A percentile compares a stretch with the other conserved stretches of the same genome.
phyloP scores from a whole-genome alignment of 345 rosid species.

The Passiflora organensis region DNA sequence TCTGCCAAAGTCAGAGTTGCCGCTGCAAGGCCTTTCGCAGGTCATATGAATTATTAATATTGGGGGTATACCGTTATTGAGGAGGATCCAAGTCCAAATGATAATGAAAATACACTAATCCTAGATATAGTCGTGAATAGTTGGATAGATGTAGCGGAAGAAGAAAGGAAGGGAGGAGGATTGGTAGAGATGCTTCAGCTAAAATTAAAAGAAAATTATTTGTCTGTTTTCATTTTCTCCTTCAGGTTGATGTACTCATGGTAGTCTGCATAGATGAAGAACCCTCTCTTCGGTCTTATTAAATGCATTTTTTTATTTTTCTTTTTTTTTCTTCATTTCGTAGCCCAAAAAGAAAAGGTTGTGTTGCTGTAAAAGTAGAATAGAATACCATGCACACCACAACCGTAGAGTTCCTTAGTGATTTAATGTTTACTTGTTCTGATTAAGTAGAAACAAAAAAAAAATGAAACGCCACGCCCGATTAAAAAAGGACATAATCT shows the following conservation, averaged over 20 bases:
- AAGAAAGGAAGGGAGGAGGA: constrained; percentile 8
- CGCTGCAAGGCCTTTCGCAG: constrained; percentile 12
- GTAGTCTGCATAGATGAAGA: constrained; percentile 27
- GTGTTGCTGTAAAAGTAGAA: too few relatives aligned
- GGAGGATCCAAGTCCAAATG: constrained; percentile 14
- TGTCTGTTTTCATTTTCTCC: constrained; percentile 1
- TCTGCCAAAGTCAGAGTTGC: constrained; percentile 1
- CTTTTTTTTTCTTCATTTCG: background rate
- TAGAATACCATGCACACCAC: too few relatives aligned
- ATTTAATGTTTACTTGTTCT: too few relatives aligned
- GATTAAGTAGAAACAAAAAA: background rate
- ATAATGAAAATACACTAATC: constrained; percentile 22
- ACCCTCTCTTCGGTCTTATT: constrained; percentile 11
- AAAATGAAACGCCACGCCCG: constrained; percentile 24
- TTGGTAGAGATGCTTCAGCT: constrained; percentile 25
- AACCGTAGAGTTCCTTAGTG: too few relatives aligned
- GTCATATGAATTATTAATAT: background rate
- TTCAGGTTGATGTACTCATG: constrained; percentile 15
- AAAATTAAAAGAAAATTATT: background rate
- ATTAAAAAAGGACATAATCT: constrained; percentile 16
- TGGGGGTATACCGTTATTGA: constrained; percentile 18
- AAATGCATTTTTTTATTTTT: constrained; percentile 16
- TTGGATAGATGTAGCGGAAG: constrained; percentile 32
- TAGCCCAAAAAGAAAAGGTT: constrained; percentile 11
- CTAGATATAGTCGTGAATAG: constrained; percentile 33